These are phyloP conservation scores for Fusarium siculi DNA, from an alignment of 2,329 filamentous ascomycete genomes.

Conservation along the genomic window DNA sequence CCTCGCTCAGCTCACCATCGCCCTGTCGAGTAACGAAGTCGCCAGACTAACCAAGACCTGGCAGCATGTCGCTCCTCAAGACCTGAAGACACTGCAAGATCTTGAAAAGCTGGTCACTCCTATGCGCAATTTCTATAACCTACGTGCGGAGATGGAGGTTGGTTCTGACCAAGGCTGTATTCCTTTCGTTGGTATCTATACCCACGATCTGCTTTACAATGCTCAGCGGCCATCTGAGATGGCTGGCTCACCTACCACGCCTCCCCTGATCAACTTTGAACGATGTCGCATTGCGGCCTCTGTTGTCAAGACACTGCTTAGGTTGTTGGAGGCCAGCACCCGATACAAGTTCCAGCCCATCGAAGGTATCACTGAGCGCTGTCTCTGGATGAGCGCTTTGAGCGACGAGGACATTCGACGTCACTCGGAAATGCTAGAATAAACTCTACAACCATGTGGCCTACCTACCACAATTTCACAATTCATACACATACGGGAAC, in stretches of 20 bases:
- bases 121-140: constrained; percentile 79
- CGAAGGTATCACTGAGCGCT: constrained; percentile 80
- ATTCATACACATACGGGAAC: constrained; percentile 14
- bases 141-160: constrained; percentile 82
- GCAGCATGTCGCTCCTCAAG: constrained; percentile 72
- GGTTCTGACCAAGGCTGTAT: constrained; percentile 78
- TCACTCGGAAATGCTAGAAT: constrained; percentile 62
- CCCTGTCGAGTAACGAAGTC: constrained; percentile 78
- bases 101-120: constrained; percentile 81
- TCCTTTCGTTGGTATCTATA: constrained; percentile 86
- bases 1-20: constrained; percentile 82
- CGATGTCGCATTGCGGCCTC: constrained; percentile 79
- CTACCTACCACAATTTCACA: not conserved
- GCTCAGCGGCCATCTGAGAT: constrained; percentile 81
- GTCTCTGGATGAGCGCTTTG: constrained; percentile 85
- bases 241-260: constrained; percentile 71
- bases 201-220: constrained; percentile 85
- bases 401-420: constrained; percentile 78
- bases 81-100: constrained; percentile 73
- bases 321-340: constrained; percentile 82
- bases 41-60: constrained; percentile 76
- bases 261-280: constrained; percentile 85
- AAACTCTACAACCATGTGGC: not conserved
- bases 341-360: constrained; percentile 79
- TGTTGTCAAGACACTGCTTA: constrained; percentile 81